Percentiles rank a stretch among this genome's conserved stretches.
Conservation (phyloP, 805 yeast genomes). For the Torulaspora indica region DNA sequence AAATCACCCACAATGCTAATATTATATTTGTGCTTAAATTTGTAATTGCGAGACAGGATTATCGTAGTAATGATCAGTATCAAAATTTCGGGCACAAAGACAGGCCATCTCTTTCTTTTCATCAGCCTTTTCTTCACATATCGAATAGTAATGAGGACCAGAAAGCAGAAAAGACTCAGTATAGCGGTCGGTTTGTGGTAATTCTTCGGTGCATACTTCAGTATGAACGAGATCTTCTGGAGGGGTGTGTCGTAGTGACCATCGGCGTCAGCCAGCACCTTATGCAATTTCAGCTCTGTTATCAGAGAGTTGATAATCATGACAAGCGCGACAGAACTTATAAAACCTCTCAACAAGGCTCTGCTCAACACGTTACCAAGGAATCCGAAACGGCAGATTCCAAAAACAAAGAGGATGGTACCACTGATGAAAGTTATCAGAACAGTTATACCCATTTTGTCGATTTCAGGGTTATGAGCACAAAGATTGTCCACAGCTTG, state of each 20-base stretch:
- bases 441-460: constrained; percentile 55
- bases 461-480: constrained; percentile 41
- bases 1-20: constrained; percentile 70
- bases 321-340: constrained; percentile 78
- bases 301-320: constrained; percentile 75
- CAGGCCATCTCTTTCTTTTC: constrained; percentile 39
- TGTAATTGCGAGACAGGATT: constrained; percentile 42
- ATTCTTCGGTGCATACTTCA: constrained; percentile 42
- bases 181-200: constrained; percentile 56
- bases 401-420: constrained; percentile 61
- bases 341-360: constrained; percentile 73
- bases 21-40: constrained; percentile 50
- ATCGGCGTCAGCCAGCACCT: constrained; percentile 43
- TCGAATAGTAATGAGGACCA: constrained; percentile 41
- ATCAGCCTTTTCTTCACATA: constrained; percentile 39
- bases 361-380: constrained; percentile 75
- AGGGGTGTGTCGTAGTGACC: constrained; percentile 64
- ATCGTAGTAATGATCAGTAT: constrained; percentile 64
- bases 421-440: constrained; percentile 75
- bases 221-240: constrained; percentile 59
- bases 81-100: constrained; percentile 81
- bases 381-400: constrained; percentile 80
- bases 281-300: constrained; percentile 63
- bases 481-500: constrained; percentile 61
- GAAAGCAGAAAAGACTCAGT: constrained; percentile 53